phyloP scores from a whole-genome alignment of 2,329 filamentous ascomycete genomes.

The Fusarium illudens region DNA sequence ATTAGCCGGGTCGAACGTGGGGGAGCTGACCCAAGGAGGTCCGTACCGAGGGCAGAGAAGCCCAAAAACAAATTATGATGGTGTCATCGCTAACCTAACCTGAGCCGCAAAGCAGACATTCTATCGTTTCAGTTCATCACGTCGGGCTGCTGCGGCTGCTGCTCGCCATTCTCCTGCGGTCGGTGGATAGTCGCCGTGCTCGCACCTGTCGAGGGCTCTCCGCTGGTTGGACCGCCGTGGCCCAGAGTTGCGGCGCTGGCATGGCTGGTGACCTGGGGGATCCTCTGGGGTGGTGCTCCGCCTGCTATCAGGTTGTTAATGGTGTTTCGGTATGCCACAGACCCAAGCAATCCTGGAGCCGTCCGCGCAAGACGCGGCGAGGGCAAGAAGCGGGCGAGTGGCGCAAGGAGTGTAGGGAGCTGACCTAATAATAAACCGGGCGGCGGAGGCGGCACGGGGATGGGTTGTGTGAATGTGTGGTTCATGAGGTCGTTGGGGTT shows the following conservation, averaged over 20 bases:
- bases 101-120: slow-evolving; percentile 18
- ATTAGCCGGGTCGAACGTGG: slow-evolving; percentile 11
- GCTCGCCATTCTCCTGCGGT: slow-evolving; percentile 27
- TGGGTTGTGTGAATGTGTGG: slow-evolving; percentile 32
- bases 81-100: slow-evolving; percentile 18
- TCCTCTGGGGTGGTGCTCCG: slow-evolving; percentile 24
- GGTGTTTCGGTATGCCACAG: slow-evolving; percentile 40
- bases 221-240: slow-evolving; percentile 35
- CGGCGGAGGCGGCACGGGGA: slow-evolving; percentile 42
- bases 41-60: slow-evolving; percentile 34
- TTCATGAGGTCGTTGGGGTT: slow-evolving; percentile 11
- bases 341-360: slow-evolving; percentile 28
- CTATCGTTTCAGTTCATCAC: slow-evolving; percentile 34
- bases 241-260: slow-evolving; percentile 46
- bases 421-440: slow-evolving; percentile 35
- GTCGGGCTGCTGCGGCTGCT: slow-evolving; percentile 21
- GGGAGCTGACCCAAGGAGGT: not conserved
- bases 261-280: slow-evolving; percentile 4
- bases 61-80: slow-evolving; percentile 24
- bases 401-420: slow-evolving; percentile 33
- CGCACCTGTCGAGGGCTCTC: slow-evolving; percentile 42
- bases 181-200: slow-evolving; percentile 51
- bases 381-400: slow-evolving; percentile 27
- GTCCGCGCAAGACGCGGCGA: slow-evolving; percentile 30
- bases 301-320: slow-evolving; percentile 42